These are phyloP conservation scores for Zygoascus biomembranicola DNA, from an alignment of 805 yeast species.

Conservation along the genomic window DNA sequence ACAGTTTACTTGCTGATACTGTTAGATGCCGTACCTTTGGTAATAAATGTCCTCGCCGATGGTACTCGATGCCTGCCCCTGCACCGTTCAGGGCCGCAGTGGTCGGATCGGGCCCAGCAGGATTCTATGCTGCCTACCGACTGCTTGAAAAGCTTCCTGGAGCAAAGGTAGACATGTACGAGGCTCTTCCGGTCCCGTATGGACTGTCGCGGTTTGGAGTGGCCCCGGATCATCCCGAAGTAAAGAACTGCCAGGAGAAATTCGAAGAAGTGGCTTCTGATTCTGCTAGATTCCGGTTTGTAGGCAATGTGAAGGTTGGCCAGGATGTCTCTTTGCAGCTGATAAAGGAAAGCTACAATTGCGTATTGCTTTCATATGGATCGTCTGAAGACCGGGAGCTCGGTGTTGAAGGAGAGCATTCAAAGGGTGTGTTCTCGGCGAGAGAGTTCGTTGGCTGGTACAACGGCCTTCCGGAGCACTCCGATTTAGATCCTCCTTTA, in stretches of 20 bases:
- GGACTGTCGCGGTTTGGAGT: constrained; percentile 92
- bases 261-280: constrained; percentile 43
- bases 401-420: constrained; percentile 49
- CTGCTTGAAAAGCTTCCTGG: constrained; percentile 44
- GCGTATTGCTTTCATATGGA: constrained; percentile 78
- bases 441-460: constrained; percentile 93
- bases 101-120: constrained; percentile 95
- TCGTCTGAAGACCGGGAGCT: constrained; percentile 46
- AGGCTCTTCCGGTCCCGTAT: constrained; percentile 78
- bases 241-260: constrained; percentile 62
- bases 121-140: constrained; percentile 80
- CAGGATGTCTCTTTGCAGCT: constrained; percentile 44
- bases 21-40: too few relatives aligned
- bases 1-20: too few relatives aligned
- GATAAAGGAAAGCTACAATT: constrained; percentile 53
- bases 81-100: constrained; percentile 45
- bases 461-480: constrained; percentile 72
- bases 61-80: neutral
- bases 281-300: constrained; percentile 41
- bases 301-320: constrained; percentile 70
- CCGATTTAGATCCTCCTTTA: constrained; percentile 47
- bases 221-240: constrained; percentile 99
- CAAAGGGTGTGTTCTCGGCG: constrained; percentile 66
- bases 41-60: neutral
- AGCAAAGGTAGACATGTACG: constrained; percentile 64